Evolutionary conservation across 495 filamentous ascomycete species (phyloP).

Genomic region (Apiosordaria backusii): DNA sequence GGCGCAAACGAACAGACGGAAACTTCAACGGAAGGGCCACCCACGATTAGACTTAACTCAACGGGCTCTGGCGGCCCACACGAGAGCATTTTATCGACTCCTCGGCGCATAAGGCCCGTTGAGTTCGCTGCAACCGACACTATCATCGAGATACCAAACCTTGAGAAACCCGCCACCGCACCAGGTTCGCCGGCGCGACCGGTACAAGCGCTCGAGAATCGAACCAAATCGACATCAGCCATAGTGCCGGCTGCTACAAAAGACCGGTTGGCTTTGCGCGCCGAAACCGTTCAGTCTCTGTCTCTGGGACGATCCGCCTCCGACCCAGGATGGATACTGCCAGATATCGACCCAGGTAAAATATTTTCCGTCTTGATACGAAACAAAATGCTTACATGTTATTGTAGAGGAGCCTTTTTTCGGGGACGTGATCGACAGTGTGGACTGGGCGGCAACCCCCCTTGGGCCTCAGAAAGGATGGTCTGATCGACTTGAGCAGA

Average conservation of each 20-base stretch:
- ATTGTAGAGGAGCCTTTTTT: conserved; percentile 32
- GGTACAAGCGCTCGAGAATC: background rate
- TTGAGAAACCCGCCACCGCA: background rate
- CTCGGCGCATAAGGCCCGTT: background rate
- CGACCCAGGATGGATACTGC: conserved; percentile 32
- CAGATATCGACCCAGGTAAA: conserved; percentile 31
- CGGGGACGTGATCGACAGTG: conserved; percentile 30
- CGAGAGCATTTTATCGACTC: background rate
- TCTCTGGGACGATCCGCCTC: conserved; percentile 24
- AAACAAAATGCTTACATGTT: background rate
- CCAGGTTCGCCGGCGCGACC: background rate
- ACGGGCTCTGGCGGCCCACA: background rate
- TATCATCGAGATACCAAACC: background rate
- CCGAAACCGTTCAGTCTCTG: conserved; percentile 25
- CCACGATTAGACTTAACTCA: background rate
- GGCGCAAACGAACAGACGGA: conserved; percentile 34
- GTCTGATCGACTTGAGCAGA: conserved; percentile 53
- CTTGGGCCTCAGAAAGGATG: conserved; percentile 59
- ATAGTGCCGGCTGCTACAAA: conserved; percentile 1
- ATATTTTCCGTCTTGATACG: background rate
- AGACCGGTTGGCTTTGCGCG: conserved; percentile 8
- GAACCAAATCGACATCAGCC: conserved; percentile 17
- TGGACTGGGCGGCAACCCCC: conserved; percentile 57
- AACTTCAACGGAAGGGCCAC: background rate
- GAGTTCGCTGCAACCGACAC: background rate